phyloP scores from a whole-genome alignment of 495 filamentous ascomycete genomes.

The Lentithecium fluviatile region DNA sequence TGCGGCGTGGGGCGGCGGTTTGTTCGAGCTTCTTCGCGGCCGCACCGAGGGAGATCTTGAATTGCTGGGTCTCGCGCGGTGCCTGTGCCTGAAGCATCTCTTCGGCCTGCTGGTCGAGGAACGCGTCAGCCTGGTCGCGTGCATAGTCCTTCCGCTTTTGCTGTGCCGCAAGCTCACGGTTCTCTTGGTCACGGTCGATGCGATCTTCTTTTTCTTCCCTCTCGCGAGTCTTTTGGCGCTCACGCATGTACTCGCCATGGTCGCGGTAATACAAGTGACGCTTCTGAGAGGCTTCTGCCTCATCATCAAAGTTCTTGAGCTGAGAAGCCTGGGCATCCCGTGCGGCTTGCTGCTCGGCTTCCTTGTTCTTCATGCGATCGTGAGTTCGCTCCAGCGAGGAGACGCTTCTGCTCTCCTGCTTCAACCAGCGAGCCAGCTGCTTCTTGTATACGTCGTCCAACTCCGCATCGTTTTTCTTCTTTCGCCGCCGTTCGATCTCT shows the following conservation, averaged over 20 bases:
- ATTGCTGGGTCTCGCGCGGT: constrained; percentile 73
- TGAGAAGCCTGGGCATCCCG: constrained; percentile 71
- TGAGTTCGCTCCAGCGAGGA: constrained; percentile 81
- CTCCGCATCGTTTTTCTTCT: constrained; percentile 69
- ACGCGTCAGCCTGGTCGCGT: constrained; percentile 84
- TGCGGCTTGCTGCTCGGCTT: constrained; percentile 53
- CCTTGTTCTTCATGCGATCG: constrained; percentile 73
- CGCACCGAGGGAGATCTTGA: constrained; percentile 91
- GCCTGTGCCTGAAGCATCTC: constrained; percentile 60
- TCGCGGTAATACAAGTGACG: constrained; percentile 82
- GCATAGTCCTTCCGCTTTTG: constrained; percentile 74
- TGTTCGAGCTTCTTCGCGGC: constrained; percentile 77
- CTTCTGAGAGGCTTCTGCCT: constrained; percentile 71
- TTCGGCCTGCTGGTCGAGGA: constrained; percentile 84
- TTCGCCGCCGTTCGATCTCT: constrained; percentile 71
- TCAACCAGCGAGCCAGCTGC: constrained; percentile 84
- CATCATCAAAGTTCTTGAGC: constrained; percentile 84
- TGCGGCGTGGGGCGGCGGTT: constrained; percentile 65
- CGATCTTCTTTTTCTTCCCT: constrained; percentile 77
- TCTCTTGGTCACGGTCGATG: constrained; percentile 73
- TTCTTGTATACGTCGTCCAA: constrained; percentile 80
- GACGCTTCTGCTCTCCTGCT: constrained; percentile 78
- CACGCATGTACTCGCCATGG: constrained; percentile 77
- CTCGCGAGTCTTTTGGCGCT: constrained; percentile 67
- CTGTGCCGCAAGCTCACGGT: constrained; percentile 66